Evolutionary conservation across 805 yeast genomes (phyloP), one percentile per base, ranked within the genome.

Genomic region (Barnettozyma pratensis): DNA sequence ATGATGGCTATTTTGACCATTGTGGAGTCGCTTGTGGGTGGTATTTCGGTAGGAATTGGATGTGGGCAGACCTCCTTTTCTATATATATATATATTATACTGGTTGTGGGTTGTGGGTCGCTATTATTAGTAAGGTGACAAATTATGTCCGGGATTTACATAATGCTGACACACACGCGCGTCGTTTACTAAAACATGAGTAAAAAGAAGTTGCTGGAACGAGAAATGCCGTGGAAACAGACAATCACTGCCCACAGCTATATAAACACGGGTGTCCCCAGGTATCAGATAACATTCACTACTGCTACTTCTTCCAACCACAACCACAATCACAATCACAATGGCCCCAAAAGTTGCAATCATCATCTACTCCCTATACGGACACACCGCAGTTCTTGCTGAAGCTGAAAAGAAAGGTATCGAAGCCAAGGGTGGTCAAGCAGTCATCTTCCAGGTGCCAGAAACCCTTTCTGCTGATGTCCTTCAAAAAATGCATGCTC

Each of bases 301-400:
- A 19, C 19, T 19, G 19, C 19, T 19, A 19, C 19, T 11, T 31
- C 11, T 31, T 3, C 11, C 8, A 8, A 31, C 34, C 34, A 31
- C 11, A 8, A 31, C 8, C 11, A 8, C 8, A 31, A 8, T 3
- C 11, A 31, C 34, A 8, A 8, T 31, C 32, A 55, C 36, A 57
- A 66, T 64, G 69, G 63, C 67, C 28, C 71, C 75, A 47, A 54
- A 52, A 44, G 48, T 53, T n/a, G 56, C 56, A 6, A 82, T 88
- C 57, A 74, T 88, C 66, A 80, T 83, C 65, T 89, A 88, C 76
- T 83, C 96, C 37, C 63, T 84, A 55, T 88, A 85, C 72, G 90
- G 90, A 50, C 96, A 88, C 71, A 71, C 84, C 56, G 80, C 81
- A 52, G 68, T 72, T 42, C 61, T 86, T 58, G 94, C 96, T 39